Evolutionary conservation across 768 basidiomycete genomes (phyloP), one percentile per base, ranked within the genome.

Genomic region (Boletus eberwhitei): DNA sequence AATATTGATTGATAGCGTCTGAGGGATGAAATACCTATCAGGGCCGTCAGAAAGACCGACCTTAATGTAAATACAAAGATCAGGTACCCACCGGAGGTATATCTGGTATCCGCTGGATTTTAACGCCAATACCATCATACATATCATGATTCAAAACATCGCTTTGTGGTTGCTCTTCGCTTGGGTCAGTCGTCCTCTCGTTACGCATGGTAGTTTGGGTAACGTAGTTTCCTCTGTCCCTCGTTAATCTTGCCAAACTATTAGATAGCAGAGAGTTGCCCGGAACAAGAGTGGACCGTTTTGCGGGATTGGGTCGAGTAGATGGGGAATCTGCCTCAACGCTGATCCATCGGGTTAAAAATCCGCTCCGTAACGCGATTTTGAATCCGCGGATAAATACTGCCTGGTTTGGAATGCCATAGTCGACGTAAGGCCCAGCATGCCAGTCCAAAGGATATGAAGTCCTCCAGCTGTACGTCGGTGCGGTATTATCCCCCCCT

Each of bases 311-410:
- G 22, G 35, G 21, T 24, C 22, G 47, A 24, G 47, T 48, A 5
- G 47, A 36, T 36, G 47, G 47, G 47, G 17, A 11, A n/a, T 48
- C 35, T 36, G 47, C 47, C 47, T 36, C 21, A 17, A 48, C 34
- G 7, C 24, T 35, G 22, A 48, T 36, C 35, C 31, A 19, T 16
- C 22, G 47, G 22, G 9, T 48, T 36, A 48, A 26, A 36, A 36
- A 6, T 36, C 47, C 42, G 14, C 22, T 46, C 19, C 57, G 45
- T 8, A 50, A 14, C 9, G 42, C 39, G 29, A 58, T 56, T 22
- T 58, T 64, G 39, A 59, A 61, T 4, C 63, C 64, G 3, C 52
- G 54, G n/a, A 64, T 57, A 40, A 64, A 65, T 8, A 64, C 50
- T 19, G 46, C 43, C 48, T 65, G 61, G 22, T 65, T 63, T 22